Base-by-base conservation (phyloP, 2,329 filamentous ascomycete genomes). In the Aspergillus sojae region DNA sequence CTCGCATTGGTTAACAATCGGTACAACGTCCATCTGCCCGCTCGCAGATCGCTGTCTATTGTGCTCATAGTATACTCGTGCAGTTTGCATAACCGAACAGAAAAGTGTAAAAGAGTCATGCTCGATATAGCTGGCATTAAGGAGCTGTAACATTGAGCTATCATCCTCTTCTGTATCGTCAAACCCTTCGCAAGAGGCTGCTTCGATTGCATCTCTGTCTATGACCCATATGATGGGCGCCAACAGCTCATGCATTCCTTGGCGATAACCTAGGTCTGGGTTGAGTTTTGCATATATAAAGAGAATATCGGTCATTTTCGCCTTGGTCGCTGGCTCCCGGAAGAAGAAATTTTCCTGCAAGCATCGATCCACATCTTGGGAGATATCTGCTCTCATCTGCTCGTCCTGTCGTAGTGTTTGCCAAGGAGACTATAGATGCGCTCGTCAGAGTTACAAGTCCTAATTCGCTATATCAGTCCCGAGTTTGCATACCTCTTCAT, bases 241-340 rank as follows among this genome's bases (percentile, higher is more conserved):
- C 16, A 98, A 83, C 50, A 99, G 83, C 79, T 99, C 95, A 75
- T 99, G 95, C 94, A 99, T 99, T 12, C 95, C 95, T 80, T 99
- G 95, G n/a, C 95, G 88, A 75, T 99, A 99, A 19, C 93, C 93
- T 60, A 93, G 85, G 69, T 90, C 88, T 1, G 92, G 92, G 73
- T 98, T 92, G 59, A 96, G 85, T 78, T 97, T 98, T 80, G 93
- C 95, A 79, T 94, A 98, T 68, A 99, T 86, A 78, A 98, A 99
- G 39, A 99, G 83, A 36, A 97, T 89, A 74, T 99, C 92, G 36
- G 96, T 81, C 71, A 99, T 89, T 78, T 92, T 91, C 48, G 84
- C 85, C 76, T 98, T 95, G 1, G 91, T 92, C 16, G 84, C 81
- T 14, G 89, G 86, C 69, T 94, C 87, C 62, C 94, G 93, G 72